Base-by-base conservation (phyloP, 306 rosid genomes). In the Fragaria nilgerrensis region DNA sequence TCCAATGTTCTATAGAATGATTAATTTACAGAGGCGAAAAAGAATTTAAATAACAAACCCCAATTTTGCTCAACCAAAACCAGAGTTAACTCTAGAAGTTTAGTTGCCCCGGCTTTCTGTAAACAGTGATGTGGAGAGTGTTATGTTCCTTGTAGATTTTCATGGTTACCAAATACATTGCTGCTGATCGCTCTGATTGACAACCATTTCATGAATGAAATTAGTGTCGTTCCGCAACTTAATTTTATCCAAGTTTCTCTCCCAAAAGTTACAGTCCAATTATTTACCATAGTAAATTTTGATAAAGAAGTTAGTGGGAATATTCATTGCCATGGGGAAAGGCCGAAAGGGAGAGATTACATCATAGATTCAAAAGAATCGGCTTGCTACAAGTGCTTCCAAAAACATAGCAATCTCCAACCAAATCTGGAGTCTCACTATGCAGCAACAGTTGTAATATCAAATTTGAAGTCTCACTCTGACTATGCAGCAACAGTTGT, bases 21-120 rank as follows among this genome's bases (percentile, higher is more conserved):
- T 63, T 81, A 76, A 39, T 15, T 22, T 22, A 61, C 8, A 12
- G 9, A 64, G 36, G 58, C 39, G 23, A 47, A 5, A 39, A 3
- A 11, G 17, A 32, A 53, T 36, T 27, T 9, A 37, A 25, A 70
- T 61, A 47, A 65, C 62, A 61, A 56, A 75, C 2, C 71, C 61
- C 61, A 63, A 63, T 75, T 75, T 75, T 75, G 78, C 66, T 19
- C 11, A 47, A 43, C 58, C 55, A 37, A 37, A 39, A 37, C n/a
- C 47, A 13, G 29, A 63, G 32, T 45, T 70, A 44, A 75, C 70
- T 34, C 65, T 75, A 59, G 69, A 25, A 61, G 63, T 74, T 17
- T 74, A 59, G 58, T 74, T 11, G 12, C 69, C 41, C 69, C 69
- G 69, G 77, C 70, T 58, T 41, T 59, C 25, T 74, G 77, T 74